Base-by-base conservation (phyloP, 179 eudicot genomes). In the Camellia oleifera region DNA sequence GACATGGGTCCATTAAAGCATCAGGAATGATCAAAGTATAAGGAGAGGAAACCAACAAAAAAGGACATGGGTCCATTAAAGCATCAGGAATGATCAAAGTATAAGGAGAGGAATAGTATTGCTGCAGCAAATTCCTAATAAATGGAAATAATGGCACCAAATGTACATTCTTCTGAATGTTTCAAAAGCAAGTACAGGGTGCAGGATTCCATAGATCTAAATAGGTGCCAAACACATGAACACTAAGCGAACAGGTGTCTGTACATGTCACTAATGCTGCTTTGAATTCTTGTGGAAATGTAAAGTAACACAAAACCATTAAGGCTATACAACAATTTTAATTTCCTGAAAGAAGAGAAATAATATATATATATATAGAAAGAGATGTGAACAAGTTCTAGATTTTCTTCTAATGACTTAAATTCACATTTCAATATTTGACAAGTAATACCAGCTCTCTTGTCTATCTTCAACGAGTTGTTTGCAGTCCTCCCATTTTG, bases 401-500 rank as follows among this genome's bases (percentile, higher is more conserved):
- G 11, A 40, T 40, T 68, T 8, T 32, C 32, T 14, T 42, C 13
- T 15, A 9, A 69, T 18, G 57, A 45, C 75, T 67, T 32, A 32
- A 40, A 40, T 26, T 12, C 54, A 74, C 66, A 60, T 44, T 44
- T 57, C 69, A 44, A 84, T 64, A 2, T 70, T 26, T 57, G 20
- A 78, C 50, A 82, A 76, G 61, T 46, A 73, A 69, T 87, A 90
- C 89, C 89, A 88, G 83, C 62, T 87, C 84, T 88, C 92, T 82
- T 88, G 88, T 84, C 90, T 83, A 77, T 84, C 91, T 88, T 88
- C 90, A 86, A 92, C 86, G n/a, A 89, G 80, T 26, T 87, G 84
- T 77, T 85, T 86, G 82, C 85, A 88, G 74, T 94, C 98, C 85
- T 96, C 98, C 97, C 97, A 96, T 76, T 76, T 86, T 60, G 94